Evolutionary conservation across 371 early-diverging fungal genomes (phyloP).

Genomic region (Mucor indicus): DNA sequence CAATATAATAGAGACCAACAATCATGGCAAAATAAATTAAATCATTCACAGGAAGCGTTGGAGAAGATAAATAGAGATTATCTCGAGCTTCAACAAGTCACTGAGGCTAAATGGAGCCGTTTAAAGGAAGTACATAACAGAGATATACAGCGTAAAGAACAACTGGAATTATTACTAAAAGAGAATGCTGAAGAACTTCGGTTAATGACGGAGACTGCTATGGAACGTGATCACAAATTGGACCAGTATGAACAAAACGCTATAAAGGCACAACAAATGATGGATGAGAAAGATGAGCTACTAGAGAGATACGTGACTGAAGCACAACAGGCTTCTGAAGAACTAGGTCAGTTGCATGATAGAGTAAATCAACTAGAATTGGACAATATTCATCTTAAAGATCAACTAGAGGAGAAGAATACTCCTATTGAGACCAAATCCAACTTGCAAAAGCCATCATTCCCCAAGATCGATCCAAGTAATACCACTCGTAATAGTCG

Average conservation of each 20-base stretch:
- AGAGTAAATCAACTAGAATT: background rate
- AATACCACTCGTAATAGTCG: background rate
- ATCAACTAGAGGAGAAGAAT: background rate
- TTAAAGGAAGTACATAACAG: background rate
- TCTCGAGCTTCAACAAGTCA: no score
- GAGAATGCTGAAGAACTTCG: conserved; percentile 1
- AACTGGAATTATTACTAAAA: background rate
- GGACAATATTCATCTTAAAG: background rate
- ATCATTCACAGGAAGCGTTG: no score
- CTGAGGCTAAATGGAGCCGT: no score
- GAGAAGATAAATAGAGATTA: no score
- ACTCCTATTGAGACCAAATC: no score
- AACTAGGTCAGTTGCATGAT: background rate
- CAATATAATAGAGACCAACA: no score
- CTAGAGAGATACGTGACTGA: background rate
- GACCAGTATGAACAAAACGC: background rate
- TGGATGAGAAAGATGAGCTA: conserved; percentile 2
- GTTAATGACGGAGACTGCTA: background rate
- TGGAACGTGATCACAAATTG: conserved; percentile 5
- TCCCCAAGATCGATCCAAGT: no score
- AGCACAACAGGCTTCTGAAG: background rate
- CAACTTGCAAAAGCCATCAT: no score
- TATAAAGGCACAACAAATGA: background rate
- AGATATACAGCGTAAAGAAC: background rate
- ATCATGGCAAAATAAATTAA: no score